Evolutionary conservation across 768 basidiomycete species (phyloP).

Genomic region (Suillus clintonianus): DNA sequence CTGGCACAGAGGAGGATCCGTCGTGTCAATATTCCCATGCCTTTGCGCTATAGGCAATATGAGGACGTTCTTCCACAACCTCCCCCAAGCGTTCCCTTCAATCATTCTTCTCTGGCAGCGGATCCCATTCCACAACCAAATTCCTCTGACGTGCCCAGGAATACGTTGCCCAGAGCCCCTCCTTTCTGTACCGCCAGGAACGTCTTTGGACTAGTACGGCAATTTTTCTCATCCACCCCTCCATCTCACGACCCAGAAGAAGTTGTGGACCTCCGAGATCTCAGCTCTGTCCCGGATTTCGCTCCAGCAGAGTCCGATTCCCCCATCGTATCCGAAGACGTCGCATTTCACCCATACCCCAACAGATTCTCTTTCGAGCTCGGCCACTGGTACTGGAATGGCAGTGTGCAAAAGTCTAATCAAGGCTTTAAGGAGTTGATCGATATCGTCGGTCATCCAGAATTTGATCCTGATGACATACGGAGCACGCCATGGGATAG

Average conservation of each 20-base stretch:
- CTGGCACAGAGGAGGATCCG: neutral
- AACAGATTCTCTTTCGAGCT: neutral
- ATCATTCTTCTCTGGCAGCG: too few species aligned
- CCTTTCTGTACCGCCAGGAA: neutral
- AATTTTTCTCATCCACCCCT: neutral
- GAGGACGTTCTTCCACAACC: neutral
- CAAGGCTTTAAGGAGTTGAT: neutral
- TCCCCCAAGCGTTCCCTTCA: neutral
- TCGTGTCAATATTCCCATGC: neutral
- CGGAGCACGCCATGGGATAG: neutral
- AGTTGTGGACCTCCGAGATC: neutral
- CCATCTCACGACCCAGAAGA: constrained; percentile 9
- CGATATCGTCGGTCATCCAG: neutral
- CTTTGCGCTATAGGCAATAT: neutral
- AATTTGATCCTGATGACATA: neutral
- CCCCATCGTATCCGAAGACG: neutral
- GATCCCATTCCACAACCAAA: too few species aligned
- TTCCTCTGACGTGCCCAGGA: neutral
- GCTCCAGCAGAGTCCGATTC: neutral
- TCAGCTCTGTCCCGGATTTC: constrained; percentile 1
- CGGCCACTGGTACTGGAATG: neutral
- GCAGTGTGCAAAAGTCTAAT: neutral
- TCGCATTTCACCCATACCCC: neutral
- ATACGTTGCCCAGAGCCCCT: neutral
- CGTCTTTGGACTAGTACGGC: constrained; percentile 1